Evolutionary conservation across 345 rosid species (phyloP), one percentile per base, ranked within the genome.

Genomic region (Rubroshorea leprosula): DNA sequence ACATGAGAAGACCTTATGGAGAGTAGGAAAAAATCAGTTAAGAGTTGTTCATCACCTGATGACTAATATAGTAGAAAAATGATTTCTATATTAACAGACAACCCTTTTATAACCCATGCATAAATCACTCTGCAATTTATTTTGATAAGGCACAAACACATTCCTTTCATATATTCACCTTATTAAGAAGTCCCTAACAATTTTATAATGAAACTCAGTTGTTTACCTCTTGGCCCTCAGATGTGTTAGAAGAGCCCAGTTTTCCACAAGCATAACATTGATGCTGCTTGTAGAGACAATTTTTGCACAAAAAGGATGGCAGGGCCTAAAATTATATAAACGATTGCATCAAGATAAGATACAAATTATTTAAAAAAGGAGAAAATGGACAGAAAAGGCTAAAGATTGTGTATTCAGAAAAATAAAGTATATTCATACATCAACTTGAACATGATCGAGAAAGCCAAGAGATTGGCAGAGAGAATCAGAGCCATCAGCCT

Each of bases 221-320:
- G 51, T 46, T 50, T 73, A 84, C 90, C 84, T 84, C 89, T 71
- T 73, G 80, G 62, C 66, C 54, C 27, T 69, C 64, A 45, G 74
- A 73, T 59, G 60, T 62, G 57, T 73, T 75, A 23, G 86, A 84
- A 24, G 83, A 84, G 24, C 95, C 91, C 57, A 84, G 58, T 41
- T 67, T 58, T 41, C 95, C 95, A 65, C 95, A 84, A 46, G 75
- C 83, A 74, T 65, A 82, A 71, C 95, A 84, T 44, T 84, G 95
- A 63, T 87, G 89, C 65, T 72, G 75, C 69, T 73, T 55, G 65
- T 75, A 64, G 25, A 48, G 57, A 67, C 91, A 87, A 52, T 82
- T 87, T 24, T 75, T 39, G 64, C 95, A 87, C 57, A 68, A 31
- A 68, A 78, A 84, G 4, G 55, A 44, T 35, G 73, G 70, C 19